Base-by-base conservation (phyloP, 805 yeast species). In the Myxozyma udenii region DNA sequence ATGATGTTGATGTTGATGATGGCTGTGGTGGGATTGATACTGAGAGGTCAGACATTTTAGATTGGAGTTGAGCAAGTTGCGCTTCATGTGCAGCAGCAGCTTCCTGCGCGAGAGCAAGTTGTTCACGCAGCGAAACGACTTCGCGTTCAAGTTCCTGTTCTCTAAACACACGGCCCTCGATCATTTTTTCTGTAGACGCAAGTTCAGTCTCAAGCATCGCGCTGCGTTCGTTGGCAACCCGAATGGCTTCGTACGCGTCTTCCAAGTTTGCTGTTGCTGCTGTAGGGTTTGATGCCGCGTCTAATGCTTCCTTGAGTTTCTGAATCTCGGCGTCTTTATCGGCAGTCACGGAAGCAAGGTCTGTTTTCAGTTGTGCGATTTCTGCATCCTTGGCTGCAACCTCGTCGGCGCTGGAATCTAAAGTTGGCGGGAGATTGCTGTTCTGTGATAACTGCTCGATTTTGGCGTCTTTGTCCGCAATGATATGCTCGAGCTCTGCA, bases 101-200 rank as follows among this genome's bases (percentile, higher is more conserved):
- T 11, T 51, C 61, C 37, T 41, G 32, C 12, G 45, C 48, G n/a
- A 28, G 19, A 3, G 58, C 37, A 12, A 51, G 48, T 24, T 57
- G 48, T 12, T 46, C 57, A 22, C 53, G 48, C 19, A 58, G 23
- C 12, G 41, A 30, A 5, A 56, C 61, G 1, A 66, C 33, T 44
- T 66, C 64, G 25, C 50, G 56, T 36, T 66, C 68, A n/a, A 66
- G 56, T 39, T 66, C 69, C 4, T 64, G 56, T 41, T 67, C 69
- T 14, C 57, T 52, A 52, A 66, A 60, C 11, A 64, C 62, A 47
- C 58, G 60, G 22, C 62, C 57, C 63, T 35, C 57, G 33, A 25
- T 63, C n/a, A 43, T 58, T 55, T 6, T 65, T 23, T 50, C 65
- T 48, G 58, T 63, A 45, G 44, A 65, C 44, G 68, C 50, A 3